Evolutionary conservation across 495 filamentous ascomycete species (phyloP).

Genomic region (Hypomontagnella submonticulosa): DNA sequence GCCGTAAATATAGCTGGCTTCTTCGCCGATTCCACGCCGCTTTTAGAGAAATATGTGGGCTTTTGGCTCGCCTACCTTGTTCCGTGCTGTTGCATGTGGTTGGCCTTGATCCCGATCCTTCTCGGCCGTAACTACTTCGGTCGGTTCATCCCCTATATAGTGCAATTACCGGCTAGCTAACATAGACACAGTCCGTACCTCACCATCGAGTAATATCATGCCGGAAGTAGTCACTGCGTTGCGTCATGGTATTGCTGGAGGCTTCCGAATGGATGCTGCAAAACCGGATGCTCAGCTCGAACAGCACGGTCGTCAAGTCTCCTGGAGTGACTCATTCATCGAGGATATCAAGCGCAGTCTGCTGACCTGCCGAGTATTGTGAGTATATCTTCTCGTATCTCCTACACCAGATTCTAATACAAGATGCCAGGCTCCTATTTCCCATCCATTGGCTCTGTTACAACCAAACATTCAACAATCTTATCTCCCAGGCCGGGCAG

Average conservation of each 20-base stretch:
- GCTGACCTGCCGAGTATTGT: constrained; percentile 27
- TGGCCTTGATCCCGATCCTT: constrained; percentile 50
- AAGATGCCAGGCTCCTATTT: constrained; percentile 43
- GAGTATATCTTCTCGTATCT: not conserved
- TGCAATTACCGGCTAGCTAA: constrained; percentile 1
- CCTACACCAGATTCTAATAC: constrained; percentile 1
- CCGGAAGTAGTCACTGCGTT: constrained; percentile 21
- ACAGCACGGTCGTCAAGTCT: constrained; percentile 18
- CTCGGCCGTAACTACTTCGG: constrained; percentile 59
- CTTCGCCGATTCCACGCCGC: constrained; percentile 26
- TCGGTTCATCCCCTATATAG: not conserved
- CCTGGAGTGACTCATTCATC: constrained; percentile 30
- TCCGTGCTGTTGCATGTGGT: constrained; percentile 45
- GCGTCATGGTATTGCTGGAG: constrained; percentile 17
- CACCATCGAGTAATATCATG: constrained; percentile 26
- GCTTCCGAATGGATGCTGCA: constrained; percentile 29
- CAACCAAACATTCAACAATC: constrained; percentile 53
- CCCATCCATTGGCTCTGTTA: constrained; percentile 56
- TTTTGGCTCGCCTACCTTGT: constrained; percentile 56
- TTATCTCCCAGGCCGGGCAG: constrained; percentile 65
- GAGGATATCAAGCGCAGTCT: constrained; percentile 33
- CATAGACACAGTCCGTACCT: constrained; percentile 16
- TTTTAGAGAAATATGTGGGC: constrained; percentile 42
- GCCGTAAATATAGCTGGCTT: constrained; percentile 16
- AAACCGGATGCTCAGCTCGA: constrained; percentile 25